Base-by-base conservation (phyloP, 2,329 filamentous ascomycete genomes). In the Scopulariopsis brevicaulis region DNA sequence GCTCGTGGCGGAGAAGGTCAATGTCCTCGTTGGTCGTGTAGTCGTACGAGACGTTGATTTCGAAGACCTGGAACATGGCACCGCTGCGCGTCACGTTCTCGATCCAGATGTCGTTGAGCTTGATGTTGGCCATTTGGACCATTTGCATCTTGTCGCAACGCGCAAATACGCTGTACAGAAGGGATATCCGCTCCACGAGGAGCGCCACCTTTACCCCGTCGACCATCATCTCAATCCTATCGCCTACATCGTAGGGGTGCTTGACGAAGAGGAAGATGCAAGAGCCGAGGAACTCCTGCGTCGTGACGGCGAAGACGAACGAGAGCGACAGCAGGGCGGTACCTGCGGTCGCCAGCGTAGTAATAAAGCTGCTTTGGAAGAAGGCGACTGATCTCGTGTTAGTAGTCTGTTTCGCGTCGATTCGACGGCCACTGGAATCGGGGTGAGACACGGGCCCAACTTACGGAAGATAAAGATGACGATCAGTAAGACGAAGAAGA, bases 241-340 rank as follows among this genome's bases (percentile, higher is more conserved):
- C 94, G 61, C 93, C 92, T 22, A 97, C 91, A 69, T 99, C 94
- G 70, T 89, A 97, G 0, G 94, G 93, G 70, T 99, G 94, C 77
- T 99, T 99, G 76, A 97, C 90, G 66, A 99, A 99, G 1, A 99
- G 77, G 77, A 99, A 99, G 67, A 99, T 96, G 76, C 93, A 97
- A 46, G 92, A 96, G 67, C 93, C 93, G n/a, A 99, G 82, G 62
- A 99, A 88, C 71, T 99, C 94, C 72, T 96, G 92, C 3, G 87
- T 86, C 1, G 92, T 96, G 58, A 87, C 87, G 25, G 92, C 86
- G 70, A 99, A 97, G 64, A 96, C 87, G 74, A 99, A 99, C 4
- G 93, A 96, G n/a, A 97, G 77, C 6, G 93, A 97, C 11, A 99
- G 83, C 50, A 99, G 80, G 0, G 94, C 87, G 1, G 94, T 96